Base-by-base conservation (phyloP, 1,284 basidiomycete genomes). In the Malassezia sp. region DNA sequence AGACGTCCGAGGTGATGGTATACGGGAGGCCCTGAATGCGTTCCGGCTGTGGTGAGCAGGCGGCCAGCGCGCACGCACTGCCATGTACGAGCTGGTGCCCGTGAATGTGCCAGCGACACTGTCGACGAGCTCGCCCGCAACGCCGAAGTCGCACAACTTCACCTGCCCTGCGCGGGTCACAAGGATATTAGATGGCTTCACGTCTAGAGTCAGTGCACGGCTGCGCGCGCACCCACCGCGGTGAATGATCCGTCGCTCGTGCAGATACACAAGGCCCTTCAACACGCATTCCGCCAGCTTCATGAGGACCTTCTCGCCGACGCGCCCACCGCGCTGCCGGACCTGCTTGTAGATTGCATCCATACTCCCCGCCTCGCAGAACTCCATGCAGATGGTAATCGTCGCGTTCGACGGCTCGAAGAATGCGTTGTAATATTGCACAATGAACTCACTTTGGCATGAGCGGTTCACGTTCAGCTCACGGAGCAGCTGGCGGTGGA, bases 1-100 rank as follows among this genome's bases (percentile, higher is more conserved):
- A 97, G n/a, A 97, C 89, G 69, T 97, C 90, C 18, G 89, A 86
- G 42, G 84, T 82, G 68, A 95, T 93, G 22, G 84, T 84, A 71
- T 96, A 96, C 42, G 82, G 79, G 46, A 82, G 76, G 7, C 89
- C 89, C 45, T 80, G 81, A 59, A 96, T 89, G 40, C 91, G 80
- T 71, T 96, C 91, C 34, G 91, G 91, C 83, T 90, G 62, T 26
- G 52, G 45, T 40, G 17, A 38, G 15, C 26, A 9, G n/a, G n/a
- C n/a, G n/a, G n/a, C n/a, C n/a, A n/a, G 2, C 1, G 10, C 2
- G 12, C 23, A 79, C 86, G 71, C 61, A 90, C 87, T 52, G 89
- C 88, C 87, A 96, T 96, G 74, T 96, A 97, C 66, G 85, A 86
- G 61, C 85, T 86, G 2, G 91, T 96, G 2, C 91, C 91, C 0